A percentile compares a stretch with the other conserved stretches of the same genome.
Conservation (phyloP, 768 basidiomycete species). For the Mycena galopus region DNA sequence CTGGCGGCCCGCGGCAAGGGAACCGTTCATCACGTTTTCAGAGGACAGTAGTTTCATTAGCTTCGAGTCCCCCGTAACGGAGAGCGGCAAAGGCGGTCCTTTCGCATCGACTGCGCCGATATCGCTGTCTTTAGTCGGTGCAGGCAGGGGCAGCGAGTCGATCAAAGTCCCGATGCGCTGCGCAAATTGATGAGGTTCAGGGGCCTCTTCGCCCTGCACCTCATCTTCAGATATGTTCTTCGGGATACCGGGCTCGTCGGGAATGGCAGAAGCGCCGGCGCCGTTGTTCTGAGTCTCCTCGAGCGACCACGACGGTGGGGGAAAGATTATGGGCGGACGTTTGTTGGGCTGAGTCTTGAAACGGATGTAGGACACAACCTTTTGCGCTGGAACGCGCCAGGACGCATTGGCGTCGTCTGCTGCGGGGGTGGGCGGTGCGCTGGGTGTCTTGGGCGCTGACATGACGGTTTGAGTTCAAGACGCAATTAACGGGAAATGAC, state of each 20-base stretch:
- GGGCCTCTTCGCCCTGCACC: slow-evolving; percentile 22
- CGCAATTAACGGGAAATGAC: slow-evolving; percentile 7
- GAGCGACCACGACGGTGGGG: slow-evolving; percentile 63
- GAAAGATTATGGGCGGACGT: slow-evolving; percentile 48
- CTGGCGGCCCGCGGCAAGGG: slow-evolving; percentile 49
- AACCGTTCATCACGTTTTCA: slow-evolving; percentile 75
- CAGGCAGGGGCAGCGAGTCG: slow-evolving; percentile 37
- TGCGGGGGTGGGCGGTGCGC: slow-evolving; percentile 5
- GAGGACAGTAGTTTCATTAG: slow-evolving; percentile 67
- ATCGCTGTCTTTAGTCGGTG: slow-evolving; percentile 33
- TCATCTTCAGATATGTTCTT: slow-evolving; percentile 20
- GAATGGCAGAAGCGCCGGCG: slow-evolving; percentile 35
- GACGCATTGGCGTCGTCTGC: not conserved
- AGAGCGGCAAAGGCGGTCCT: slow-evolving; percentile 46
- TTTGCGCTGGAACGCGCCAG: slow-evolving; percentile 46
- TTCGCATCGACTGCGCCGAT: slow-evolving; percentile 40
- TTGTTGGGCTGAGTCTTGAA: slow-evolving; percentile 49
- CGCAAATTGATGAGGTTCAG: slow-evolving; percentile 30
- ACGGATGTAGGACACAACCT: slow-evolving; percentile 51
- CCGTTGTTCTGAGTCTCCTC: slow-evolving; percentile 46
- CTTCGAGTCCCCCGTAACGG: slow-evolving; percentile 52
- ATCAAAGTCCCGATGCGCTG: slow-evolving; percentile 39
- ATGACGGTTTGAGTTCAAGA: slow-evolving; percentile 10
- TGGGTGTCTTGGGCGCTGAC: slow-evolving; percentile 22
- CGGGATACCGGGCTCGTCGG: slow-evolving; percentile 18